Percentiles rank a stretch among this genome's conserved stretches.
phyloP scores from a whole-genome alignment of 164 flowering plant species.

The Vitis riparia region DNA sequence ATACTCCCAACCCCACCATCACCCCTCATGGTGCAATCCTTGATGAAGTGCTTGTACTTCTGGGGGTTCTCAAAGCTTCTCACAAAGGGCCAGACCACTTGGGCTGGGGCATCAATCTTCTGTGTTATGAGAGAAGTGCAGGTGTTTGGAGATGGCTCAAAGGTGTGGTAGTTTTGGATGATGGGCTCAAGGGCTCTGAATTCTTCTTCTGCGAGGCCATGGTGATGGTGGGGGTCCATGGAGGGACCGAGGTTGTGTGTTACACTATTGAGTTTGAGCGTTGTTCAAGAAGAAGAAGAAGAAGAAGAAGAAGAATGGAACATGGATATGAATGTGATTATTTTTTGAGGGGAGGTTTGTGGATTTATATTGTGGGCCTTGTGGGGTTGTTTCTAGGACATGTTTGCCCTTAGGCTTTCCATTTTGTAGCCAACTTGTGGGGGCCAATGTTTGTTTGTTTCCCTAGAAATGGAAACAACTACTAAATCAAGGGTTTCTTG shows the following conservation, averaged over 20 bases:
- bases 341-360: not conserved
- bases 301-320: no score
- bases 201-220: conserved; percentile 54
- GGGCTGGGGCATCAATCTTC: conserved; percentile 58
- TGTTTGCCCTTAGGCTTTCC: not conserved
- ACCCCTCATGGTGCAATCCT: conserved; percentile 56
- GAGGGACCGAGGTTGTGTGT: no score
- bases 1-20: conserved; percentile 73
- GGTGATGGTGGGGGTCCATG: conserved; percentile 22
- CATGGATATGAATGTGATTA: not conserved
- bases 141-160: conserved; percentile 32
- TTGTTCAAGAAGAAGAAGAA: not conserved
- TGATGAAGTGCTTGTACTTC: conserved; percentile 79
- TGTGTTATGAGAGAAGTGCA: conserved; percentile 67
- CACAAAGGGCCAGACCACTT: conserved; percentile 65
- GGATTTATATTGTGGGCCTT: not conserved
- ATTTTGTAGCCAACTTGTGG: conserved; percentile 6
- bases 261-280: not conserved
- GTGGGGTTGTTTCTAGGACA: conserved; percentile 8
- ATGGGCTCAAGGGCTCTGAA: conserved; percentile 39
- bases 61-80: conserved; percentile 73
- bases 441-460: conserved; percentile 7
- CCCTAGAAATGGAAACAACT: not conserved
- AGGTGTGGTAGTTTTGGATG: conserved; percentile 47
- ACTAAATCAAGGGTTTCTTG: not conserved